Conservation (phyloP, 768 basidiomycete genomes). For the Myochromella boudieri region DNA sequence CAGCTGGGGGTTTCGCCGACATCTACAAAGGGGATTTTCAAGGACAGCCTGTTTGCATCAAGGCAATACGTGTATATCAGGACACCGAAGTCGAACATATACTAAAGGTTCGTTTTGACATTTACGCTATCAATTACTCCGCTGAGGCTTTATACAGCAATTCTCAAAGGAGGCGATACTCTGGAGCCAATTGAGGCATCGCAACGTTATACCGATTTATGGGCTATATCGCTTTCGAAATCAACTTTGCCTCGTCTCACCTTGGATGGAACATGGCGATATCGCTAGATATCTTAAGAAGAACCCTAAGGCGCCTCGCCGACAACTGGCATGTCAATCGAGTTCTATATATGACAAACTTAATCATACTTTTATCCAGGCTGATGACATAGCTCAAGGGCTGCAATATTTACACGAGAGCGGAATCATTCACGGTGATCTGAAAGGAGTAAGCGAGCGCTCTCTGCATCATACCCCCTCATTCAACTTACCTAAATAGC, state of each 20-base stretch:
- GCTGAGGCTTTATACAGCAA: neutral
- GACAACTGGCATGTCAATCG: neutral
- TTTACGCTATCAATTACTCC: neutral
- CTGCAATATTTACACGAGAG: neutral
- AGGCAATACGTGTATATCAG: neutral
- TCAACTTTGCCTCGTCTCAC: neutral
- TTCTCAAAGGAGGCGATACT: neutral
- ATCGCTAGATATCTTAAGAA: neutral
- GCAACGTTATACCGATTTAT: neutral
- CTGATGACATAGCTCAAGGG: neutral
- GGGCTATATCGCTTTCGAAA: neutral
- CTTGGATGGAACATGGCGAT: neutral
- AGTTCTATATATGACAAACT: neutral
- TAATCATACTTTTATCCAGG: neutral
- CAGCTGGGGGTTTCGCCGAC: neutral
- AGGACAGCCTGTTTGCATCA: neutral
- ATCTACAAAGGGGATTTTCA: neutral
- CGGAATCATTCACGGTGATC: neutral
- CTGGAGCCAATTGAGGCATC: neutral
- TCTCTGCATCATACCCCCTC: neutral
- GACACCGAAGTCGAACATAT: neutral
- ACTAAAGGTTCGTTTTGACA: neutral
- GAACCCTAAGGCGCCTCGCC: neutral
- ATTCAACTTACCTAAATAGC: neutral
- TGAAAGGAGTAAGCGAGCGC: neutral